A percentile compares a stretch with the other conserved stretches of the same genome.
Evolutionary conservation across 805 yeast genomes (phyloP).

Genomic region (Candida sonorensis): DNA sequence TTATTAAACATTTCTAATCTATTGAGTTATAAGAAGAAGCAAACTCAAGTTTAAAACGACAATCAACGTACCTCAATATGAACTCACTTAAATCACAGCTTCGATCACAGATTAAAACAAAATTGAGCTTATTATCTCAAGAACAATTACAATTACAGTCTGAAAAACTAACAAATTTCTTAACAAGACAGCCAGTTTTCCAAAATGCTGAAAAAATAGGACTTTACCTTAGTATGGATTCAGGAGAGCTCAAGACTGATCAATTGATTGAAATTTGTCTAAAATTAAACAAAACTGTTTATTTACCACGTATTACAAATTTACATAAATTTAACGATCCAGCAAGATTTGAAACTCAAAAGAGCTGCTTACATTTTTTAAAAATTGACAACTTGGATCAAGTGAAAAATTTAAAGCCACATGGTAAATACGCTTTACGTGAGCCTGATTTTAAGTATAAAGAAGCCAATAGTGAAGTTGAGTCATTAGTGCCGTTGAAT

Average conservation of each 20-base stretch:
- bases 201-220: constrained; percentile 45
- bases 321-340: constrained; percentile 23
- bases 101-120: background rate
- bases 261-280: constrained; percentile 48
- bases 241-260: constrained; percentile 59
- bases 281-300: constrained; percentile 40
- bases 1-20: no score
- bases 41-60: no score
- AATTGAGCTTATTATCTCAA: background rate
- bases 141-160: background rate
- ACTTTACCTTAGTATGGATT: constrained; percentile 71
- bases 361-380: constrained; percentile 51
- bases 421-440: constrained; percentile 57
- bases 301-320: constrained; percentile 42
- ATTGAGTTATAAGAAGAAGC: no score
- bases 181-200: constrained; percentile 26
- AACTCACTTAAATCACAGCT: constrained; percentile 1
- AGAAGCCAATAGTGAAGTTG: constrained; percentile 3
- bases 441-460: constrained; percentile 47
- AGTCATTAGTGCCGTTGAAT: constrained; percentile 5
- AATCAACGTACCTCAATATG: no score
- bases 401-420: constrained; percentile 46
- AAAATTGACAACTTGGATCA: constrained; percentile 35
- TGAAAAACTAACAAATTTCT: background rate
- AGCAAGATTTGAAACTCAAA: constrained; percentile 23